phyloP scores from a whole-genome alignment of 176 grass and related monocot species.

The Oryza glaberrima region DNA sequence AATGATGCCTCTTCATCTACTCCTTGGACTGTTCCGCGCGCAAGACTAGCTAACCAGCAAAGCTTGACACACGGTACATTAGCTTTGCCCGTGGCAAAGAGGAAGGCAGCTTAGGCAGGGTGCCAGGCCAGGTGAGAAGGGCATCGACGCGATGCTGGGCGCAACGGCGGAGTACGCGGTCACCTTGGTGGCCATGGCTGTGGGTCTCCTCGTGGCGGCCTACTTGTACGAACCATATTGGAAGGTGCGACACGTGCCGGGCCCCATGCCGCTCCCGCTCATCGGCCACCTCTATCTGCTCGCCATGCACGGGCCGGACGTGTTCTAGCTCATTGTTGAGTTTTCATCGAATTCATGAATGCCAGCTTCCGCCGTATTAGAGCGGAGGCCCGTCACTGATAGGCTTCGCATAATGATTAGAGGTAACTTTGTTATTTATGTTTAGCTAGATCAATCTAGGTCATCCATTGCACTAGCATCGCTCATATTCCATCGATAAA shows the following conservation, averaged over 20 bases:
- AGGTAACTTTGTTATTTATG: no score
- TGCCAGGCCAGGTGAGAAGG: neutral
- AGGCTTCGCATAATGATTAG: neutral
- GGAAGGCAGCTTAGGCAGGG: no score
- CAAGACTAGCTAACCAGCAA: no score
- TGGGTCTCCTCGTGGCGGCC: neutral
- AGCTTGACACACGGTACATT: no score
- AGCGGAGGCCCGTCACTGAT: constrained; percentile 31
- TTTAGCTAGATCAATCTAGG: no score
- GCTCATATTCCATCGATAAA: no score
- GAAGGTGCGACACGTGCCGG: constrained; percentile 19
- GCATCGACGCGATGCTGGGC: no score
- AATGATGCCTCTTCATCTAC: no score
- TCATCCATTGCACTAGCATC: no score
- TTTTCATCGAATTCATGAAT: neutral
- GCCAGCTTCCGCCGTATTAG: no score
- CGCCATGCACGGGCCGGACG: neutral
- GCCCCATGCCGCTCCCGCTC: neutral
- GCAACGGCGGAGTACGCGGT: neutral
- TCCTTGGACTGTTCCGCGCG: no score
- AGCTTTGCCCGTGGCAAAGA: no score
- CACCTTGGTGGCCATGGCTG: constrained; percentile 1
- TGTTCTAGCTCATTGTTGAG: neutral
- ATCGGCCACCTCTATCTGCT: constrained; percentile 12
- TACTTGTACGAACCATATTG: constrained; percentile 18